A percentile compares a stretch with the other conserved stretches of the same genome.
Conservation (phyloP, 1,139 yeast genomes). For the Sugiyamaella novakii region DNA sequence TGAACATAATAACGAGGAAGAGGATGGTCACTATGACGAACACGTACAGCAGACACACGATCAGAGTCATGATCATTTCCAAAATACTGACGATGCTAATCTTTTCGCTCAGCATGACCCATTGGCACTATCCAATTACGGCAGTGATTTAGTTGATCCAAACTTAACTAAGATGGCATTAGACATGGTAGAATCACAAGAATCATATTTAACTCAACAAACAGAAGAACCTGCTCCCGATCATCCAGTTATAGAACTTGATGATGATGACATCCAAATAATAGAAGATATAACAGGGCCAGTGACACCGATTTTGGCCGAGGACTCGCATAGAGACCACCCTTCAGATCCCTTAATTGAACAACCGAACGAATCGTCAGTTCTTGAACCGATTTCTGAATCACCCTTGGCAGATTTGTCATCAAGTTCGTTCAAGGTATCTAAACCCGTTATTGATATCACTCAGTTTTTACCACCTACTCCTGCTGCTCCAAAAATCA, state of each 20-base stretch:
- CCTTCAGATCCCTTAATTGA: too few relatives aligned
- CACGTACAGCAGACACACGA: neutral
- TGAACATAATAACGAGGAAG: constrained; percentile 26
- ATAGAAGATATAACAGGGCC: constrained; percentile 4
- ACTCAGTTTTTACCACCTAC: constrained; percentile 10
- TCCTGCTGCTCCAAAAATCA: constrained; percentile 17
- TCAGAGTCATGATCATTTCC: constrained; percentile 26
- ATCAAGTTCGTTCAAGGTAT: neutral
- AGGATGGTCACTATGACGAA: constrained; percentile 25
- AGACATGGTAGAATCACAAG: constrained; percentile 28
- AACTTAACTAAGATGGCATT: constrained; percentile 40
- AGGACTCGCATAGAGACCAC: constrained; percentile 3
- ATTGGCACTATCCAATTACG: too few relatives aligned
- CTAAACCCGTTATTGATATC: constrained; percentile 10
- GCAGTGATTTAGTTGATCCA: constrained; percentile 3
- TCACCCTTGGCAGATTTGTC: too few relatives aligned
- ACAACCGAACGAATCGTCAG: too few relatives aligned
- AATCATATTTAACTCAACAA: neutral
- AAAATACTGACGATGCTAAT: constrained; percentile 23
- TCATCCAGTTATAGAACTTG: constrained; percentile 11
- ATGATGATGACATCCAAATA: constrained; percentile 10
- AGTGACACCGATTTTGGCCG: neutral
- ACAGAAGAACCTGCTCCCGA: neutral
- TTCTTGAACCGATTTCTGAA: too few relatives aligned
- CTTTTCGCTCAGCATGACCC: constrained; percentile 16